Conservation (phyloP, 768 basidiomycete genomes). For the Terana coerulea region DNA sequence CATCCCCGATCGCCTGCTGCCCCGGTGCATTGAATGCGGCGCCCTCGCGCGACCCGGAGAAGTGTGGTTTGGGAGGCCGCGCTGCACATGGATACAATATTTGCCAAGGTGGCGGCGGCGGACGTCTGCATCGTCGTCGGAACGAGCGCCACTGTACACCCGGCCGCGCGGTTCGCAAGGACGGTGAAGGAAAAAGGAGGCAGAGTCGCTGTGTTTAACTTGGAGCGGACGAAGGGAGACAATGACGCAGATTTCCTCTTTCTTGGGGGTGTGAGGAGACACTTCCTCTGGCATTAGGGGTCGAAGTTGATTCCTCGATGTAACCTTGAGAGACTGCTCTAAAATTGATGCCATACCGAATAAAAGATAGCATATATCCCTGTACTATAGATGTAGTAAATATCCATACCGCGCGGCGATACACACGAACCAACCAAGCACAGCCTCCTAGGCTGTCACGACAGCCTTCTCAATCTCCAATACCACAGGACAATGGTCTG, state of each 20-base stretch:
- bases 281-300: slow-evolving; percentile 34
- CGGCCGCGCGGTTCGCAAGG: slow-evolving; percentile 27
- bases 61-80: slow-evolving; percentile 39
- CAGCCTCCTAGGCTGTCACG: neutral
- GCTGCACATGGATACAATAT: slow-evolving; percentile 25
- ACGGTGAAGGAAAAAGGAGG: slow-evolving; percentile 28
- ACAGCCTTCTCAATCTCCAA: slow-evolving; percentile 42
- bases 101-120: slow-evolving; percentile 21
- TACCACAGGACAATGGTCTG: slow-evolving; percentile 80
- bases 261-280: slow-evolving; percentile 45
- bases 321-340: neutral
- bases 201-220: slow-evolving; percentile 33
- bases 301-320: neutral
- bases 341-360: neutral
- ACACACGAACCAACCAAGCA: neutral
- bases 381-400: neutral
- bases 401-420: neutral
- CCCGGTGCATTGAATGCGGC: slow-evolving; percentile 29
- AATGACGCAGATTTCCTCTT: slow-evolving; percentile 46
- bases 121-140: slow-evolving; percentile 37
- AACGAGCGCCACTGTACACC: slow-evolving; percentile 34
- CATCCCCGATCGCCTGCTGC: slow-evolving; percentile 24
- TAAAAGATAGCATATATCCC: neutral
- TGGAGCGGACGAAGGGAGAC: slow-evolving; percentile 31
- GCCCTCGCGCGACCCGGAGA: slow-evolving; percentile 33